Base-by-base conservation (phyloP, 257 asterid species). In the Ocimum tenuiflorum region DNA sequence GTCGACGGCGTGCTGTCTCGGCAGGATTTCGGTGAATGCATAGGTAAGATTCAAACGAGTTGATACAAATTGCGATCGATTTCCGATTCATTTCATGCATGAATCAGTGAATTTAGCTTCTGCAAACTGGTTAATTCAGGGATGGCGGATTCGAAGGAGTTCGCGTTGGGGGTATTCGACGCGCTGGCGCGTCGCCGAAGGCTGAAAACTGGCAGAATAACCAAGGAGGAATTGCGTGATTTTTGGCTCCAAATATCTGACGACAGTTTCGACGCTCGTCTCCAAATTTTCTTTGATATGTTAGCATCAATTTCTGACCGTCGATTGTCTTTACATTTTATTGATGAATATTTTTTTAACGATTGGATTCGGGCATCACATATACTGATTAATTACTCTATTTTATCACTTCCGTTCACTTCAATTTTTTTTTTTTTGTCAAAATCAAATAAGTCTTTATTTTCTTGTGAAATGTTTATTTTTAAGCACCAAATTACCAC, bases 241-340 rank as follows among this genome's bases (percentile, higher is more conserved):
- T 86, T 85, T 72, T 91, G 97, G 97, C 76, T 80, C 31, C 94
- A 86, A 75, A 81, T 91, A 68, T 88, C 97, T 35, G 94, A 88
- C 76, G 82, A 81, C 62, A 91, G 96, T 60, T 91, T 91, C 63
- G 97, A 91, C 72, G 94, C 95, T 35, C 91, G 97, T 50, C 94
- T 91, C 24, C 97, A 91, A 73, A 91, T 91, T 76, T 91, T 91
- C 89, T 91, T 91, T 41, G 97, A 91, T 82, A 91, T 91, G 97
- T 88, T 49, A 61, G 84, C 73, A 55, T 55, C 52, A 22, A 12
- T 5, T 48, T 7, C 10, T 27, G 1, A 12, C 43, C 23, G 68
- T 35, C 13, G 14, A 53, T 42, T 49, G 22, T 23, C 71, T 22
- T 7, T 35, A 42, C 1, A 4, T 48, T 63, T 47, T 14, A 14